Conservation (phyloP, 441 rosid genomes). For the Brassica balearica region DNA sequence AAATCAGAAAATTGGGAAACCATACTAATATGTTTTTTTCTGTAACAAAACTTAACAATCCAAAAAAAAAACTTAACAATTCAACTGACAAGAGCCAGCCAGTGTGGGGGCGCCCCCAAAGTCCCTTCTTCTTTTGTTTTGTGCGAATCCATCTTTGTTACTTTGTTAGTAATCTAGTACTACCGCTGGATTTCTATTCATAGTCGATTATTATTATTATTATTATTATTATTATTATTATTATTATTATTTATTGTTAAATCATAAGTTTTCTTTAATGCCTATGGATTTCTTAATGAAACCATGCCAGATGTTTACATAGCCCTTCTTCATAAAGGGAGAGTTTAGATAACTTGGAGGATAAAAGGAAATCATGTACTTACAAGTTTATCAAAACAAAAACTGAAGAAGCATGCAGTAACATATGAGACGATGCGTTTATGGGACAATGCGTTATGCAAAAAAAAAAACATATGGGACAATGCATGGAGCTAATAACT, state of each 20-base stretch:
- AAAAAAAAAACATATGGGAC: no score
- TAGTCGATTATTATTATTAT: background rate
- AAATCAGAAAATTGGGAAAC: background rate
- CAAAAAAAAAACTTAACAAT: constrained; percentile 9
- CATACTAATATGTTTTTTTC: background rate
- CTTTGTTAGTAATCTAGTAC: constrained; percentile 2
- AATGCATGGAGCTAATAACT: no score
- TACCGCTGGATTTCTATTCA: background rate
- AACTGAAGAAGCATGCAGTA: no score
- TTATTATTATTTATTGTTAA: background rate
- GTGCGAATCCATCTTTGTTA: constrained; percentile 17
- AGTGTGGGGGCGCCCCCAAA: background rate
- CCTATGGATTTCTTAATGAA: background rate
- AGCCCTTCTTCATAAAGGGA: background rate
- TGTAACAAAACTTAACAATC: constrained; percentile 6
- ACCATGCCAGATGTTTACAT: background rate
- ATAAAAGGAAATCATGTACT: no score
- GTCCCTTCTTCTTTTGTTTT: constrained; percentile 33
- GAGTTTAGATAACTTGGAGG: background rate
- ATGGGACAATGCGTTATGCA: no score
- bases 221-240: no score
- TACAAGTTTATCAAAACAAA: no score
- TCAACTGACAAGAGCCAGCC: constrained; percentile 14
- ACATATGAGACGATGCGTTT: no score
- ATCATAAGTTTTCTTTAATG: background rate